Percentiles rank a stretch among this genome's conserved stretches.
Conservation (phyloP, 2,329 filamentous ascomycete genomes). For the Cercospora canescens region DNA sequence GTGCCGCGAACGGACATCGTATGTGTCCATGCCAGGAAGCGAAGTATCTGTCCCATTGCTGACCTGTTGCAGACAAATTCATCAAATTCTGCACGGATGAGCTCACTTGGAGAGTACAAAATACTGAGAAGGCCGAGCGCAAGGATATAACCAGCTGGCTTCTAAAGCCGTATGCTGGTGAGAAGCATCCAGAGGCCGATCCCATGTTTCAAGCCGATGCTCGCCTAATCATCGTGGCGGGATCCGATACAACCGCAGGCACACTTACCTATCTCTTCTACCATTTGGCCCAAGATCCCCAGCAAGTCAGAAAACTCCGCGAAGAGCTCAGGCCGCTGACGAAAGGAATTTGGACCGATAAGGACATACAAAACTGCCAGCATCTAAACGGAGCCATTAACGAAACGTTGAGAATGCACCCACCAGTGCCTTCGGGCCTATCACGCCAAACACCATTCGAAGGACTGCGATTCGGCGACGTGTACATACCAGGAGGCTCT, state of each 20-base stretch:
- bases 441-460: slow-evolving; percentile 39
- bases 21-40: background rate
- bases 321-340: slow-evolving; percentile 34
- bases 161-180: slow-evolving; percentile 29
- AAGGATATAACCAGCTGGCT: slow-evolving; percentile 35
- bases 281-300: slow-evolving; percentile 35
- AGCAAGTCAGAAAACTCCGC: slow-evolving; percentile 34
- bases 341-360: slow-evolving; percentile 23
- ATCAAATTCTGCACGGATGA: slow-evolving; percentile 38
- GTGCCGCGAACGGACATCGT: slow-evolving; percentile 33
- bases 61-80: slow-evolving; percentile 30
- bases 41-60: background rate
- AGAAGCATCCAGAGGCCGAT: slow-evolving; percentile 29
- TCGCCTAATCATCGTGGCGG: slow-evolving; percentile 39
- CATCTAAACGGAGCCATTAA: slow-evolving; percentile 45
- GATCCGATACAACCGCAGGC: slow-evolving; percentile 45
- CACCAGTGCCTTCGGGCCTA: slow-evolving; percentile 40
- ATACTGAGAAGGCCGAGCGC: slow-evolving; percentile 16
- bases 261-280: slow-evolving; percentile 46
- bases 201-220: slow-evolving; percentile 29
- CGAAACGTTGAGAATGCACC: slow-evolving; percentile 44
- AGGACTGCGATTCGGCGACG: slow-evolving; percentile 39
- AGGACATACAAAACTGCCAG: slow-evolving; percentile 28
- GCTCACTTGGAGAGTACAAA: slow-evolving; percentile 35
- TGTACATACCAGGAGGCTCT: slow-evolving; percentile 35